phyloP scores from a whole-genome alignment of 2,329 filamentous ascomycete genomes.

The Aspergillus hiratsukae region DNA sequence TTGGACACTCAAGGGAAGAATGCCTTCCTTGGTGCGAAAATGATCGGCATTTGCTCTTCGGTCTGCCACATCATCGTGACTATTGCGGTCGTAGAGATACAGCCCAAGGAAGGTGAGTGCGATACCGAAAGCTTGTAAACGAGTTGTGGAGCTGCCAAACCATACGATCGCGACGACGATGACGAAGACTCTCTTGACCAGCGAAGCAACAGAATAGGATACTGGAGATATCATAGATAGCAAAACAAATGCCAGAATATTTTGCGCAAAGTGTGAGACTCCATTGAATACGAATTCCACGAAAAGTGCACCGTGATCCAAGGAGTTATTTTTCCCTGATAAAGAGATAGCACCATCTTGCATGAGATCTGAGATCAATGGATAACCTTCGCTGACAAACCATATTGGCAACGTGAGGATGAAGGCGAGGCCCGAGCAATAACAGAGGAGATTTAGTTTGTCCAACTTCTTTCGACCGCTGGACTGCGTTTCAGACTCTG shows the following conservation, averaged over 20 bases:
- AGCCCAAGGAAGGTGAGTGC: constrained; percentile 83
- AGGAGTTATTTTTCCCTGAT: constrained; percentile 69
- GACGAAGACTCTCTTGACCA: constrained; percentile 97
- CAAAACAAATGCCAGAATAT: constrained; percentile 88
- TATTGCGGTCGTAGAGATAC: constrained; percentile 93
- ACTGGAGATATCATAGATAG: constrained; percentile 92
- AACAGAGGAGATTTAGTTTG: constrained; percentile 93
- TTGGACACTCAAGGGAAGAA: constrained; percentile 61
- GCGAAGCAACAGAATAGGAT: constrained; percentile 90
- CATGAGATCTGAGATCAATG: constrained; percentile 71
- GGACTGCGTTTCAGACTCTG: constrained; percentile 67
- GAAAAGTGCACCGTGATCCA: constrained; percentile 57
- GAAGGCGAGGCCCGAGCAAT: constrained; percentile 92
- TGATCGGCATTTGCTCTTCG: constrained; percentile 64
- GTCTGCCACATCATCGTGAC: constrained; percentile 81
- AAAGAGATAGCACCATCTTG: constrained; percentile 75
- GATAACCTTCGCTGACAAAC: constrained; percentile 84
- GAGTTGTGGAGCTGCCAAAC: constrained; percentile 88
- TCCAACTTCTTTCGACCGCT: constrained; percentile 73
- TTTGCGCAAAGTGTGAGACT: constrained; percentile 92
- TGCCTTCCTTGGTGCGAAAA: constrained; percentile 57
- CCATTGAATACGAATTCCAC: constrained; percentile 98
- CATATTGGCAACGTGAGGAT: constrained; percentile 84
- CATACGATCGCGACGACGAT: constrained; percentile 92
- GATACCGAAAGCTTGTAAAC: constrained; percentile 78